phyloP scores from a whole-genome alignment of 192 early-diverging fungal genomes.

The Coemansia sp. region DNA sequence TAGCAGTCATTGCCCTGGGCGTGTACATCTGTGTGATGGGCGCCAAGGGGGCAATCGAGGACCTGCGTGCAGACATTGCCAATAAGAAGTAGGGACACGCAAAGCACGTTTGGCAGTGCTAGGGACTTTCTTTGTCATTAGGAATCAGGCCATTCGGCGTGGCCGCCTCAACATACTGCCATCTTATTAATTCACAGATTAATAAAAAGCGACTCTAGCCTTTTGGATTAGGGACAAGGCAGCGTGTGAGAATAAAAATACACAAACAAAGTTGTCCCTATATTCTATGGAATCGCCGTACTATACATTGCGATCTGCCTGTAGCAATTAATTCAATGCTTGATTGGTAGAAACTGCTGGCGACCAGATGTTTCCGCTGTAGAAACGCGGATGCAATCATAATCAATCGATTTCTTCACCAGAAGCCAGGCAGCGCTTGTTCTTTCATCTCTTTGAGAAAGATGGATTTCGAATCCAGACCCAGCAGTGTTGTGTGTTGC shows the following conservation, averaged over 20 bases:
- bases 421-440: no score
- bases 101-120: background rate
- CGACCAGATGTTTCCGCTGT: no score
- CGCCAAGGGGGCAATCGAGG: constrained; percentile 41
- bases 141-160: constrained; percentile 5
- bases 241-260: background rate
- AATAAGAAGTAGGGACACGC: constrained; percentile 5
- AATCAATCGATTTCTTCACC: no score
- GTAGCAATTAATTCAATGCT: no score
- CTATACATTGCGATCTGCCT: no score
- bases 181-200: background rate
- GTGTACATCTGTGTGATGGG: constrained; percentile 33
- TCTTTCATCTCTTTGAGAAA: no score
- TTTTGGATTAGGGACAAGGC: background rate
- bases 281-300: no score
- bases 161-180: background rate
- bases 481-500: no score
- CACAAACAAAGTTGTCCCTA: background rate
- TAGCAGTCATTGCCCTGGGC: constrained; percentile 58
- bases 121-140: background rate
- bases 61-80: constrained; percentile 21
- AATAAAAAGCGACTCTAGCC: background rate
- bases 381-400: no score
- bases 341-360: no score
- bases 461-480: no score